These are phyloP conservation scores for Didymella exigua DNA, from an alignment of 2,329 filamentous ascomycete species.

Conservation along the genomic window DNA sequence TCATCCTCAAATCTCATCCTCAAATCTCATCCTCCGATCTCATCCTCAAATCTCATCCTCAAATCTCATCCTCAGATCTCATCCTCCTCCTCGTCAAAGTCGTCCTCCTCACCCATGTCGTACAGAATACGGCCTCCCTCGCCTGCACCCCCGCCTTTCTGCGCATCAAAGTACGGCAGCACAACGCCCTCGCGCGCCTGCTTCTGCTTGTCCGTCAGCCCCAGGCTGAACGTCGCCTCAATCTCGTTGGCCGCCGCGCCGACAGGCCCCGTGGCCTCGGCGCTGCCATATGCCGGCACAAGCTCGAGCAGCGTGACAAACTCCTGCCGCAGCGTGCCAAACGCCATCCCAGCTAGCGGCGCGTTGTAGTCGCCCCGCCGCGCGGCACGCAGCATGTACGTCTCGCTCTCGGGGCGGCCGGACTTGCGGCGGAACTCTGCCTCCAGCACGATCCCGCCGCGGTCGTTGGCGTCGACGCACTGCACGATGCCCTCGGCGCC, in stretches of 20 bases:
- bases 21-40: too few relatives aligned
- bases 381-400: conserved; percentile 58
- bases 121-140: conserved; percentile 94
- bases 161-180: conserved; percentile 94
- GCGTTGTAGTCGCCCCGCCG: conserved; percentile 24
- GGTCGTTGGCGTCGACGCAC: conserved; percentile 63
- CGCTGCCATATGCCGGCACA: conserved; percentile 57
- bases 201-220: conserved; percentile 88
- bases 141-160: conserved; percentile 71
- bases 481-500: conserved; percentile 78
- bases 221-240: conserved; percentile 79
- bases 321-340: conserved; percentile 54
- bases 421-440: conserved; percentile 87
- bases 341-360: conserved; percentile 15
- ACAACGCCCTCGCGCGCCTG: conserved; percentile 86
- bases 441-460: conserved; percentile 71
- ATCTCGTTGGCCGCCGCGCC: conserved; percentile 39
- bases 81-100: conserved; percentile 96
- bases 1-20: too few relatives aligned
- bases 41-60: too few relatives aligned
- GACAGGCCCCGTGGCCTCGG: conserved; percentile 25
- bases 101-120: conserved; percentile 94
- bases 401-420: conserved; percentile 76
- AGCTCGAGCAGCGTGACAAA: conserved; percentile 72
- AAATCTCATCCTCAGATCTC: conserved; percentile 55